Evolutionary conservation across 1,284 basidiomycete genomes (phyloP).

Genomic region (Pholiota adiposa): DNA sequence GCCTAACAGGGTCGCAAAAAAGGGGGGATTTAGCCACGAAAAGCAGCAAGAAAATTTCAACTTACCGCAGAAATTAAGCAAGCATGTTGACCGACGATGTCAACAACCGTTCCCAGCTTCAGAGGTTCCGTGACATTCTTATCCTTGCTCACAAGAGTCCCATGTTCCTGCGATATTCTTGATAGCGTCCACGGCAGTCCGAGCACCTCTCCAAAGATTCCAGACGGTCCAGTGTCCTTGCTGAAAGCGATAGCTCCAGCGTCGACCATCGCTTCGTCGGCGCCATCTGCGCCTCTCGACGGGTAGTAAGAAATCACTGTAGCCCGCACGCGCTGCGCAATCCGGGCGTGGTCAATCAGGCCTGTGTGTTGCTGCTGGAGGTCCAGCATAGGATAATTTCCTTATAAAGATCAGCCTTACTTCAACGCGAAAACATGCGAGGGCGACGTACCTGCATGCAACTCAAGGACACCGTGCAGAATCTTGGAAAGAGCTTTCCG

Average conservation of each 20-base stretch:
- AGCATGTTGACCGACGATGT: slow-evolving; percentile 77
- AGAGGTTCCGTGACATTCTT: slow-evolving; percentile 39
- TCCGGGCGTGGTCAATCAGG: slow-evolving; percentile 57
- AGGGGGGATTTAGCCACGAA: too few species aligned
- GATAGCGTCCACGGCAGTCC: slow-evolving; percentile 74
- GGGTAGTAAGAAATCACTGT: slow-evolving; percentile 82
- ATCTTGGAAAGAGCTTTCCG: slow-evolving; percentile 48
- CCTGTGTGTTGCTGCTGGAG: slow-evolving; percentile 82
- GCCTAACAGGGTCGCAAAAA: slow-evolving; percentile 44
- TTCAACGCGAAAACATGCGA: not conserved
- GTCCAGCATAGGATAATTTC: slow-evolving; percentile 86
- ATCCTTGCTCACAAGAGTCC: slow-evolving; percentile 56
- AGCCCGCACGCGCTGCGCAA: slow-evolving; percentile 73
- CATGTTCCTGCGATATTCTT: slow-evolving; percentile 83
- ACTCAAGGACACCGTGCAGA: slow-evolving; percentile 65
- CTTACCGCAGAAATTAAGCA: slow-evolving; percentile 77
- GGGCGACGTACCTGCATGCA: slow-evolving; percentile 71
- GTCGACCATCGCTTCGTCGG: slow-evolving; percentile 79
- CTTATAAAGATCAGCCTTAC: slow-evolving; percentile 34
- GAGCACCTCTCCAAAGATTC: slow-evolving; percentile 74
- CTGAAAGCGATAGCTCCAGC: slow-evolving; percentile 85
- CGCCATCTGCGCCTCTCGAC: slow-evolving; percentile 58
- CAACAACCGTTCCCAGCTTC: slow-evolving; percentile 62
- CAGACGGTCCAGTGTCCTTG: slow-evolving; percentile 79
- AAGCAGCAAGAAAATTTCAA: not conserved